Conservation (phyloP, 2,329 filamentous ascomycete genomes). For the Fusarium solani-melongenae region DNA sequence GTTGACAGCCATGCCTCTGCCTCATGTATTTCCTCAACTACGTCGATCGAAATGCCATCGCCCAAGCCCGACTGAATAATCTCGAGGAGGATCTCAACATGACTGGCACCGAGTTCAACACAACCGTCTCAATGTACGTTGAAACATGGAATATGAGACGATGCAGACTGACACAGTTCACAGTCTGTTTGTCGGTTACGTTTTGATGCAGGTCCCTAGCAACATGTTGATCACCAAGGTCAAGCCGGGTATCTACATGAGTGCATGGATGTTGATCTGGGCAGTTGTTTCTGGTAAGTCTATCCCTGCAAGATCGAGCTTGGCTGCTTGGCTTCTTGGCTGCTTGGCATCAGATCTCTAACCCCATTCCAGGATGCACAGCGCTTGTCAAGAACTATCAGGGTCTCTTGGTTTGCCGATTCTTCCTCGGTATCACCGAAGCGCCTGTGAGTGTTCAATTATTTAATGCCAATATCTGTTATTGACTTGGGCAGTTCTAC, state of each 20-base stretch:
- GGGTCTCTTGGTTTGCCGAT: conserved; percentile 50
- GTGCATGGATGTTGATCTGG: conserved; percentile 55
- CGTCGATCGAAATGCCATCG: conserved; percentile 58
- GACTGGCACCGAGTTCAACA: conserved; percentile 66
- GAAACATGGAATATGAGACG: fast-evolving
- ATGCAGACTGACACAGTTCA: not conserved
- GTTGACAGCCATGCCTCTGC: conserved; percentile 46
- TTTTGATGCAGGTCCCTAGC: conserved; percentile 54
- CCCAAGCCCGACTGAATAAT: conserved; percentile 59
- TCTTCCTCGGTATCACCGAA: conserved; percentile 54
- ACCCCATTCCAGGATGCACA: conserved; percentile 44
- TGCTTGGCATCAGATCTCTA: not conserved
- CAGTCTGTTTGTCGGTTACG: conserved; percentile 55
- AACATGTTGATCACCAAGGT: conserved; percentile 58
- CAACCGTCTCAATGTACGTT: conserved; percentile 52
- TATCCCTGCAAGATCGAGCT: no score
- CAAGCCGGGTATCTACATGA: conserved; percentile 56
- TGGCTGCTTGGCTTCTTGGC: no score
- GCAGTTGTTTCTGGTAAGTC: conserved; percentile 48
- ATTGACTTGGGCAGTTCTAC: conserved; percentile 47
- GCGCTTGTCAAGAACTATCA: conserved; percentile 50
- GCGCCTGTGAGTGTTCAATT: conserved; percentile 43
- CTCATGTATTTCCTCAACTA: conserved; percentile 59
- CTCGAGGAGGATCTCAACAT: conserved; percentile 62
- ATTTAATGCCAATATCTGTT: not conserved